A percentile compares a stretch with the other conserved stretches of the same genome.
Evolutionary conservation across 768 basidiomycete genomes (phyloP).

Genomic region (Kwoniella europaea): DNA sequence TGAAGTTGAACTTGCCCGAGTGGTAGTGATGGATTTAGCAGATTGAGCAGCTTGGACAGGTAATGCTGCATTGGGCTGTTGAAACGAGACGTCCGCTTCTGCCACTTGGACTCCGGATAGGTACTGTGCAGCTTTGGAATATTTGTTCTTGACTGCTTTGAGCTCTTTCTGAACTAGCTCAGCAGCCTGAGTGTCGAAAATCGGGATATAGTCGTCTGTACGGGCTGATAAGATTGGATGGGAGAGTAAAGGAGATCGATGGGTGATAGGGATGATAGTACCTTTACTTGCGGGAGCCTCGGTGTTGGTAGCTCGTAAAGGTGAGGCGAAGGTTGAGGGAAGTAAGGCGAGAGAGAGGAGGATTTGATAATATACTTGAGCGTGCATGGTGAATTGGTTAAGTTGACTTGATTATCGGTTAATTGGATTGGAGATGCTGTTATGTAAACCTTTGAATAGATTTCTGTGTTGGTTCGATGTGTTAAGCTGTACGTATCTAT

Average conservation of each 20-base stretch:
- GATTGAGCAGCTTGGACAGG: conserved; percentile 16
- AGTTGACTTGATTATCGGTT: background rate
- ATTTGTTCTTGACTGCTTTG: conserved; percentile 37
- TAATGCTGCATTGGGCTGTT: conserved; percentile 16
- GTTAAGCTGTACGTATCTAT: no score
- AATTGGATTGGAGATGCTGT: background rate
- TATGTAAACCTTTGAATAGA: background rate
- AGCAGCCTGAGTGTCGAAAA: conserved; percentile 22
- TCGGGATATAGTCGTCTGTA: conserved; percentile 12
- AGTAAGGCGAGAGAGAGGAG: conserved; percentile 26
- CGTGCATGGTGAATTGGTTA: conserved; percentile 12
- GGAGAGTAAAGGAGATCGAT: conserved; percentile 12
- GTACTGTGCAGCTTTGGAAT: conserved; percentile 38
- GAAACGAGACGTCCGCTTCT: conserved; percentile 32
- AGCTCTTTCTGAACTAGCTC: conserved; percentile 21
- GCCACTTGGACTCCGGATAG: conserved; percentile 38
- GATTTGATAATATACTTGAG: conserved; percentile 9
- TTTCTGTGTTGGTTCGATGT: no score
- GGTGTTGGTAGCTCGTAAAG: conserved; percentile 8
- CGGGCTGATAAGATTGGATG: conserved; percentile 23
- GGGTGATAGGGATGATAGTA: conserved; percentile 17
- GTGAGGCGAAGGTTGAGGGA: conserved; percentile 16
- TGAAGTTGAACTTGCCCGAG: conserved; percentile 8
- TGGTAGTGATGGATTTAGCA: background rate
- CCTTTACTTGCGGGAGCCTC: background rate